These are phyloP conservation scores for Amauroascus verrucosus DNA, from an alignment of 2,329 filamentous ascomycete genomes.

Conservation along the genomic window DNA sequence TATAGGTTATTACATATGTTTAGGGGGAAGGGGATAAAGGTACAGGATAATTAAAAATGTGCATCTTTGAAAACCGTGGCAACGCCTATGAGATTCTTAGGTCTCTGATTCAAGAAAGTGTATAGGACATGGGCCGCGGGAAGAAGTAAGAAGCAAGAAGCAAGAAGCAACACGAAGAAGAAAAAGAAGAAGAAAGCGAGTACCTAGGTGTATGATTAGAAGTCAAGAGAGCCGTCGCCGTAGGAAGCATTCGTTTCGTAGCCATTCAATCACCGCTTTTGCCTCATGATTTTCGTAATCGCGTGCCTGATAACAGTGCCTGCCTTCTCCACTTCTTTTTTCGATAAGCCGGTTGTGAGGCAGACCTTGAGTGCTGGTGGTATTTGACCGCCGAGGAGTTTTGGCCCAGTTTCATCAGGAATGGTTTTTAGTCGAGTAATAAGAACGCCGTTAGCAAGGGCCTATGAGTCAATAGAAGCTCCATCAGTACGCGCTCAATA, in stretches of 20 bases:
- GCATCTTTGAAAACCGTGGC: not conserved
- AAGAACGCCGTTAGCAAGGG: constrained; percentile 75
- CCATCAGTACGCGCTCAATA: not conserved
- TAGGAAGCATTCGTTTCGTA: not conserved
- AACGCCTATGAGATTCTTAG: not conserved
- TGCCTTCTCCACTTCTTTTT: constrained; percentile 93
- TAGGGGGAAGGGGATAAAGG: not conserved
- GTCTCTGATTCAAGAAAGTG: not conserved
- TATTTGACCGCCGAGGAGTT: constrained; percentile 60
- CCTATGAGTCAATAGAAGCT: constrained; percentile 38
- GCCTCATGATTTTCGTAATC: constrained; percentile 78
- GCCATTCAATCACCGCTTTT: constrained; percentile 23
- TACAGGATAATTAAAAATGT: not conserved
- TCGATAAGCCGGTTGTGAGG: constrained; percentile 73
- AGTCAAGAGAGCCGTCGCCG: not conserved
- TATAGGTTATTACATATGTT: constrained; percentile 1
- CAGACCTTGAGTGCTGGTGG: constrained; percentile 83
- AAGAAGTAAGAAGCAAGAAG: too few species aligned
- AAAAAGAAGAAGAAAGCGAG: not conserved
- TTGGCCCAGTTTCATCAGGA: constrained; percentile 55
- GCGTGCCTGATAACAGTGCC: constrained; percentile 80
- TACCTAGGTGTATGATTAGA: not conserved
- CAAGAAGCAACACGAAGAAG: too few species aligned
- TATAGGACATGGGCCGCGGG: not conserved
- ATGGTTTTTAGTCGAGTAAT: constrained; percentile 77